Percentiles rank a stretch among this genome's conserved stretches.
phyloP scores from a whole-genome alignment of 768 basidiomycete genomes.

The Tylopilus plumbeoviolaceoides region DNA sequence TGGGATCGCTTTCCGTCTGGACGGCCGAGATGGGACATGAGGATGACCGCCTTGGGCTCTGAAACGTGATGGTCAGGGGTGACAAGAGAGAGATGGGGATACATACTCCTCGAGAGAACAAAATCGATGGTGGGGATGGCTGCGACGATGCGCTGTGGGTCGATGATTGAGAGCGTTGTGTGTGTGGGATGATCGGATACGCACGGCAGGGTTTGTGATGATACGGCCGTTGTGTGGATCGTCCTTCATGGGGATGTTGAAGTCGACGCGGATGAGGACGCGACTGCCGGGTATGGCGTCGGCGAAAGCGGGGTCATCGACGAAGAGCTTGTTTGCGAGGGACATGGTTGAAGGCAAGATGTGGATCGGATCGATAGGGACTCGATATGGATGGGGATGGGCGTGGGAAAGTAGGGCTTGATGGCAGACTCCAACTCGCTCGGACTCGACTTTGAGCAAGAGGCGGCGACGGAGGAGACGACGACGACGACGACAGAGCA shows the following conservation, averaged over 20 bases:
- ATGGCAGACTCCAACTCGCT: slow-evolving; percentile 59
- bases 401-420: slow-evolving; percentile 23
- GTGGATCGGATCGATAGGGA: not conserved
- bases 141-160: slow-evolving; percentile 85
- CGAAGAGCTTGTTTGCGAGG: slow-evolving; percentile 89
- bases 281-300: slow-evolving; percentile 75
- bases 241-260: slow-evolving; percentile 91
- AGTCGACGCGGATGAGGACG: slow-evolving; percentile 93
- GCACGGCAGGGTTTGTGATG: slow-evolving; percentile 95
- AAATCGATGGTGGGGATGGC: slow-evolving; percentile 94
- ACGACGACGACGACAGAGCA: slow-evolving; percentile 6
- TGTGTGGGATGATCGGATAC: slow-evolving; percentile 31
- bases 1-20: slow-evolving; percentile 87
- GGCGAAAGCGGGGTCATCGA: slow-evolving; percentile 65
- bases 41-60: slow-evolving; percentile 80
- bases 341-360: slow-evolving; percentile 58
- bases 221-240: slow-evolving; percentile 66
- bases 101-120: slow-evolving; percentile 77
- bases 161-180: slow-evolving; percentile 6
- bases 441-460: slow-evolving; percentile 62
- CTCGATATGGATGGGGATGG: slow-evolving; percentile 12
- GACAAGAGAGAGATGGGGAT: not conserved
- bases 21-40: slow-evolving; percentile 98
- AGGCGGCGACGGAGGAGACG: slow-evolving; percentile 8
- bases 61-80: not conserved